A percentile compares a stretch with the other conserved stretches of the same genome.
Conservation (phyloP, 768 basidiomycete species). For the Pulveroboletus frians region DNA sequence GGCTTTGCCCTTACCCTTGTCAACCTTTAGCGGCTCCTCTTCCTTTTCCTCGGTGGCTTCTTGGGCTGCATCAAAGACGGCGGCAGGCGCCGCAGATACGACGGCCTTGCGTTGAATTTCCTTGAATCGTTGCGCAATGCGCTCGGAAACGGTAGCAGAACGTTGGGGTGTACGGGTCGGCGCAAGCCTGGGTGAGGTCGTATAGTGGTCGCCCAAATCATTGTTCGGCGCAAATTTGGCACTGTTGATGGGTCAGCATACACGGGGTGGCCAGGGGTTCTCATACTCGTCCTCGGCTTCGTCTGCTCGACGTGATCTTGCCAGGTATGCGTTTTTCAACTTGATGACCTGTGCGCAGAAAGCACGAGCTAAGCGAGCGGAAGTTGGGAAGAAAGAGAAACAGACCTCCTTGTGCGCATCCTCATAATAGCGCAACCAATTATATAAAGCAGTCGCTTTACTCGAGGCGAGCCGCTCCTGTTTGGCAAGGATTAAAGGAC, state of each 20-base stretch:
- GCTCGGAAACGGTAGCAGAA: slow-evolving; percentile 79
- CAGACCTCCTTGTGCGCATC: slow-evolving; percentile 58
- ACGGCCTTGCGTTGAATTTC: slow-evolving; percentile 63
- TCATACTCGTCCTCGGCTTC: slow-evolving; percentile 92
- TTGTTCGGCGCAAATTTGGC: slow-evolving; percentile 81
- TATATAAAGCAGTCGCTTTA: slow-evolving; percentile 53
- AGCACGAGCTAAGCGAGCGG: slow-evolving; percentile 1
- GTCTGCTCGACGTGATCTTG: slow-evolving; percentile 79
- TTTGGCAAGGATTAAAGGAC: slow-evolving; percentile 11
- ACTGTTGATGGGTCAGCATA: slow-evolving; percentile 37
- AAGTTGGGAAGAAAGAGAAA: neutral
- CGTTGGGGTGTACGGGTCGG: slow-evolving; percentile 55
- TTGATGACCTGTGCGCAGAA: slow-evolving; percentile 41
- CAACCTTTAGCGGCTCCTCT: slow-evolving; percentile 48
- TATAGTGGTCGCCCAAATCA: slow-evolving; percentile 65
- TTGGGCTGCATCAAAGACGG: slow-evolving; percentile 16
- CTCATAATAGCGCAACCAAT: slow-evolving; percentile 69
- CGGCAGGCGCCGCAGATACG: slow-evolving; percentile 27
- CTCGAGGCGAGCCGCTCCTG: slow-evolving; percentile 62
- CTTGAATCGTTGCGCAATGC: slow-evolving; percentile 77
- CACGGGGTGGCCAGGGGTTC: neutral
- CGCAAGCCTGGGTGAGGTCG: slow-evolving; percentile 65
- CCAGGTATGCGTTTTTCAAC: slow-evolving; percentile 70
- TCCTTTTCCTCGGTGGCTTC: slow-evolving; percentile 30
- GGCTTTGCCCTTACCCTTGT: slow-evolving; percentile 79